These are phyloP conservation scores for Podila epigama DNA, from an alignment of 192 early-diverging fungal genomes.

Conservation along the genomic window DNA sequence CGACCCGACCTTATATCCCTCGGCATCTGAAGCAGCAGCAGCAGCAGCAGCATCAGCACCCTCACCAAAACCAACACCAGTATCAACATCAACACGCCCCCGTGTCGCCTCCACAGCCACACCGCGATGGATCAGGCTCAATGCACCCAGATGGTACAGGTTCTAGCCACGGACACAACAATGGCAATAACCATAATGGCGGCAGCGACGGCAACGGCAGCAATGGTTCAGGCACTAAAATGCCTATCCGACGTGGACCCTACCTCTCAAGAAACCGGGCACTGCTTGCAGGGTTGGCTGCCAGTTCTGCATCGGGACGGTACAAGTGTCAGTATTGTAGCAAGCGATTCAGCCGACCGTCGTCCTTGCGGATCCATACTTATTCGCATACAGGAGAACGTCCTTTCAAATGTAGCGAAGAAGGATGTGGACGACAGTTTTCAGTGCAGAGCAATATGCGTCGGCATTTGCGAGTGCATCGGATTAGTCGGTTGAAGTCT, in stretches of 20 bases:
- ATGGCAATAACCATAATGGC: background rate
- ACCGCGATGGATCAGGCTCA: background rate
- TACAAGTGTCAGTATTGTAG: conserved; percentile 68
- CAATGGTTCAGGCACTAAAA: background rate
- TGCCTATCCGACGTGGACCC: conserved; percentile 20
- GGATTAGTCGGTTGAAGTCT: conserved; percentile 42
- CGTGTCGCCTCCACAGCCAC: background rate
- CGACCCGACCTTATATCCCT: no score
- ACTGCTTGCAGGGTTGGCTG: conserved; percentile 26
- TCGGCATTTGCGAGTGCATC: conserved; percentile 69
- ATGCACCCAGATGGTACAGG: background rate
- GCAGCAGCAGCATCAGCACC: background rate
- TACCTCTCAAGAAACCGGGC: conserved; percentile 28
- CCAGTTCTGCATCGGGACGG: conserved; percentile 44
- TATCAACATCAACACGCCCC: background rate
- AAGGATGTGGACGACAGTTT: conserved; percentile 72
- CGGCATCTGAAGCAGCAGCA: background rate
- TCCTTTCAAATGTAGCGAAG: conserved; percentile 69
- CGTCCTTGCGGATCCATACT: conserved; percentile 71
- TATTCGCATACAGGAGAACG: conserved; percentile 82
- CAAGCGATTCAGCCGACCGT: conserved; percentile 75
- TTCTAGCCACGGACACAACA: background rate
- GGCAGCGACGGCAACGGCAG: no score
- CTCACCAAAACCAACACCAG: conserved; percentile 1
- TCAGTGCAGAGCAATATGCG: conserved; percentile 79